Conservation (phyloP, 345 rosid genomes). For the Rhizophora mangle region DNA sequence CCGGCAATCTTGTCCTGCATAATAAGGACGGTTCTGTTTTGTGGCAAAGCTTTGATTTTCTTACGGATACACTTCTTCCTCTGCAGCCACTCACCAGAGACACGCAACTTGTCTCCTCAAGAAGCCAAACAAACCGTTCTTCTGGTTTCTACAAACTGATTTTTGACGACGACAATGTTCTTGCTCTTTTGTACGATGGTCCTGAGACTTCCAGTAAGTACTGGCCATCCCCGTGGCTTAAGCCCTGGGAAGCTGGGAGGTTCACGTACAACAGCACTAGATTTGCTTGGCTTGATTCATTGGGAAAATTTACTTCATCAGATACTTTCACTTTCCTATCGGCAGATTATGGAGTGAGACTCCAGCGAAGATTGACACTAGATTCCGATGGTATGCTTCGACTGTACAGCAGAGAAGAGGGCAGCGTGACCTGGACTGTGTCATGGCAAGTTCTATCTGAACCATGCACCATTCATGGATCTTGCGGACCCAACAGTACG, state of each 20-base stretch:
- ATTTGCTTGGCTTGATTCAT: conserved; percentile 19
- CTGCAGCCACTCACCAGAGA: conserved; percentile 27
- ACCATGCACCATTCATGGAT: conserved; percentile 28
- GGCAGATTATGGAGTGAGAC: conserved; percentile 23
- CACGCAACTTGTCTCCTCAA: conserved; percentile 25
- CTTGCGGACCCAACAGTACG: conserved; percentile 33
- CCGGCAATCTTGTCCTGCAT: conserved; percentile 28
- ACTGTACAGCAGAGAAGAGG: conserved; percentile 25
- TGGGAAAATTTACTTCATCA: conserved; percentile 28
- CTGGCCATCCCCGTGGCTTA: conserved; percentile 24
- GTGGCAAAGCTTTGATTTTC: conserved; percentile 39
- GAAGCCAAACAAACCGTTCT: conserved; percentile 29
- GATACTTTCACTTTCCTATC: conserved; percentile 14
- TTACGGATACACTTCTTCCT: conserved; percentile 47
- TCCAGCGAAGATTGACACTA: conserved; percentile 28
- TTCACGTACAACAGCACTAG: conserved; percentile 25
- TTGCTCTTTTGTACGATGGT: conserved; percentile 26
- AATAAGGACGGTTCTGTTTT: neutral
- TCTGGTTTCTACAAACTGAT: conserved; percentile 25
- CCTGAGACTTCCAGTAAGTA: conserved; percentile 24
- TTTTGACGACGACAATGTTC: conserved; percentile 27
- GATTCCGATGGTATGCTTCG: conserved; percentile 40
- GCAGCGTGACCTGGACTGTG: conserved; percentile 19
- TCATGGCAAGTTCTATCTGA: conserved; percentile 25
- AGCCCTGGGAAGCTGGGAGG: neutral